phyloP scores from a whole-genome alignment of 139 green algal genomes.

The Picochlorum sp. region DNA sequence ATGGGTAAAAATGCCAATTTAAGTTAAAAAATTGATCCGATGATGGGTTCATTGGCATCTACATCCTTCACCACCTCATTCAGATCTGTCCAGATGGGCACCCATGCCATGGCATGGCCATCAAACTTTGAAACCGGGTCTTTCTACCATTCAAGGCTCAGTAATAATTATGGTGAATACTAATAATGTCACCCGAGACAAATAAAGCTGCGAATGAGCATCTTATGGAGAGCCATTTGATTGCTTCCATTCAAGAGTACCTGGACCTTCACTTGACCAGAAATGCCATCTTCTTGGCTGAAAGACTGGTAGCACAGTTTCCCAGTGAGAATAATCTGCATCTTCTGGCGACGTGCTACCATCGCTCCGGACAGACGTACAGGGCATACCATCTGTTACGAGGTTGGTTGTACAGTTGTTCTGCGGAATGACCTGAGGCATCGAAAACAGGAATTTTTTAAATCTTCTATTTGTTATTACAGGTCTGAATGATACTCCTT shows the following conservation, averaged over 20 bases:
- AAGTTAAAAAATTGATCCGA: too few relatives aligned
- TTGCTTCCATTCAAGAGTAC: conserved; percentile 47
- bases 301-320: conserved; percentile 67
- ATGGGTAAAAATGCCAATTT: too few relatives aligned
- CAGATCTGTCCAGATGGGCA: too few relatives aligned
- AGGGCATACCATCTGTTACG: conserved; percentile 66
- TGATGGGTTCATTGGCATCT: too few relatives aligned
- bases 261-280: conserved; percentile 57
- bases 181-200: too few relatives aligned
- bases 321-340: conserved; percentile 68
- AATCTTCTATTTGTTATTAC: not conserved
- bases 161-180: too few relatives aligned
- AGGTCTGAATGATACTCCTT: conserved; percentile 33
- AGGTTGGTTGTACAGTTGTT: conserved; percentile 23
- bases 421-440: not conserved
- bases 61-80: too few relatives aligned
- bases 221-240: conserved; percentile 33
- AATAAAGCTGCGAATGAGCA: not conserved
- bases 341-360: conserved; percentile 78
- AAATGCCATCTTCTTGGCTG: conserved; percentile 76
- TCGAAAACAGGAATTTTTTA: not conserved
- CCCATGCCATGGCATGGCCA: too few relatives aligned
- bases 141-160: too few relatives aligned
- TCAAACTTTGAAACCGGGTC: too few relatives aligned
- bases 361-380: conserved; percentile 61